phyloP scores from a whole-genome alignment of 2,329 filamentous ascomycete species.

The Lachnellula arida region DNA sequence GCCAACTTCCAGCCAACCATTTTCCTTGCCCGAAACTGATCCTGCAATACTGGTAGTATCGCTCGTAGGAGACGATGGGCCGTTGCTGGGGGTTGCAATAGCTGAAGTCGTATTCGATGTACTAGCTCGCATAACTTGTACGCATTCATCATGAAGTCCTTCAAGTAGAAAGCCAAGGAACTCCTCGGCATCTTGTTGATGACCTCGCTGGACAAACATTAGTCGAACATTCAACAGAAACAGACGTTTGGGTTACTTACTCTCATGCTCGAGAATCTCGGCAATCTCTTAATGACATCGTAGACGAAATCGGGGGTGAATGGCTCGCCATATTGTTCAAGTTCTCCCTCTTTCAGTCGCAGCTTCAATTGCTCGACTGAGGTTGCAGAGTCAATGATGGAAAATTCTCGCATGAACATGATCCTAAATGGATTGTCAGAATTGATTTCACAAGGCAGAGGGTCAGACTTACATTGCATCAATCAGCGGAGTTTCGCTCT shows the following conservation, averaged over 20 bases:
- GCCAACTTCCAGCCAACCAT: conserved; percentile 92
- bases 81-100: conserved; percentile 38
- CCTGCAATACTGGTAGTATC: conserved; percentile 34
- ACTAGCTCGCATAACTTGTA: conserved; percentile 57
- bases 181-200: conserved; percentile 97
- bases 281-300: conserved; percentile 79
- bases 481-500: conserved; percentile 87
- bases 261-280: conserved; percentile 88
- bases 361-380: conserved; percentile 69
- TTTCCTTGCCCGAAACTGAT: conserved; percentile 40
- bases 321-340: conserved; percentile 85
- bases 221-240: conserved; percentile 24
- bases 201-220: conserved; percentile 62
- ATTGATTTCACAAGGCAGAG: neutral
- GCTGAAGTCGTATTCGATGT: conserved; percentile 36
- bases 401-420: conserved; percentile 92
- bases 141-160: conserved; percentile 89
- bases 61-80: conserved; percentile 39
- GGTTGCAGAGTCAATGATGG: conserved; percentile 72
- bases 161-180: conserved; percentile 92
- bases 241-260: conserved; percentile 44
- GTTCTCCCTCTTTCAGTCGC: conserved; percentile 72
- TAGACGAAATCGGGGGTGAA: conserved; percentile 96
- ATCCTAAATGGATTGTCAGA: conserved; percentile 53
- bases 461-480: conserved; percentile 73